Base-by-base conservation (phyloP, 2,329 filamentous ascomycete genomes). In the Ceratocystis eucalypticola region DNA sequence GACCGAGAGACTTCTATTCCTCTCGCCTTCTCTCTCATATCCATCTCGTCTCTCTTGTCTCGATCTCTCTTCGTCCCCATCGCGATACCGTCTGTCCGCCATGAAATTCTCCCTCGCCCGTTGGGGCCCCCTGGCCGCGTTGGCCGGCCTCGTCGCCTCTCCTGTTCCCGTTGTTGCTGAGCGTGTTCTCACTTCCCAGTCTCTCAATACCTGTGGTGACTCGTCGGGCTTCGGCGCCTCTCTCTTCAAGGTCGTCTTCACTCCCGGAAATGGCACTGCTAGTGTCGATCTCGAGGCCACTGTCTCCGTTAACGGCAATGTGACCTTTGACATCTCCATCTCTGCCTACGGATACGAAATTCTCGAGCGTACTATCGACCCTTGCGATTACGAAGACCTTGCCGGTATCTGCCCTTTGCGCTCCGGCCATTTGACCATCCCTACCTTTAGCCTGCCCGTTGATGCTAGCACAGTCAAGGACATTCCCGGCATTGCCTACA, bases 171-270 rank as follows among this genome's bases (percentile, higher is more conserved):
- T 76, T 77, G 64, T 71, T 80, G 71, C 84, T 69, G 80, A 84
- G 73, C 82, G 81, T 70, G 79, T 90, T 73, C 88, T 97, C 72
- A 80, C 86, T 71, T 94, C 92, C 66, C 89, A 83, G 73, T 95
- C 92, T 30, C 82, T 96, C 71, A 91, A 89, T 75, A 83, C 88
- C 61, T 96, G 92, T 77, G 88, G 92, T 80, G 80, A 85, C 68
- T 87, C 93, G 76, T 93, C 89, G 33, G 87, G 86, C 73, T 95
- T 96, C 76, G 88, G 89, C 3, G 91, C 92, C 71, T 91, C 88
- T 71, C 82, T 94, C 68, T 96, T 96, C 83, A 88, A 95, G 71
- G 88, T 96, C 75, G 78, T 84, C 70, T 90, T 89, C 76, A 90
- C 87, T 1, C 88, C 89, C 41, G 79, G 81, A 74, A 95, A 96